Evolutionary conservation across 1,139 yeast species (phyloP), one percentile per base, ranked within the genome.

Genomic region (Suhomyces chickasaworum): DNA sequence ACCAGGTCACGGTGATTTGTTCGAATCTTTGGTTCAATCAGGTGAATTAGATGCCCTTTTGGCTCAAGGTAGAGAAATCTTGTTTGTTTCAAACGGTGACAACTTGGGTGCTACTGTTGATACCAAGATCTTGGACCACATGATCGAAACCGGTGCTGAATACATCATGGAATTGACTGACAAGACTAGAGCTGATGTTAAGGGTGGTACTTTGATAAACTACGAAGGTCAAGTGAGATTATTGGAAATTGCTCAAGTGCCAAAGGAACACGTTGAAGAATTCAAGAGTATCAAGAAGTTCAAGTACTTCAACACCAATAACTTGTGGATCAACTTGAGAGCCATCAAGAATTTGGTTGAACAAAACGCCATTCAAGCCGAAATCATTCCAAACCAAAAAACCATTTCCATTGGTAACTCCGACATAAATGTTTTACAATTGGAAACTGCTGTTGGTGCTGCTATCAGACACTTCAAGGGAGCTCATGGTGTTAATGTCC

Each of bases 371-470:
- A 81, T 95, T 58, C 83, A 86, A 64, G 82, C 89, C 73, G 99
- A 93, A 73, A 93, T 93, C 66, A 93, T 93, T 69, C 99, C 99
- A 64, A 93, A 93, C 73, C 81, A 79, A 62, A 93, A 93, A 75
- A 75, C 95, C 44, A 85, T 93, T 64, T 78, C 83, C 47, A 78
- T 80, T 56, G 96, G 96, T 49, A 81, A 83, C 54, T 74, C 78
- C 45, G 97, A 90, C 53, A 78, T 87, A 59, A 85, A 86, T 61
- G 97, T 93, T 44, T 75, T 93, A 63, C 99, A 93, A 75, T 83
- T 93, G 64, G 99, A 93, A 77, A 93, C 99, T 44, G 99, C 99
- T 22, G 96, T 90, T 56, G 99, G 99, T 77, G 99, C 99, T 36
- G 98, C 99, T 45, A 93, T 93, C 66, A 89, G 96, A 72, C 95